These are phyloP conservation scores for Dactylellina cionopaga DNA, from an alignment of 2,329 filamentous ascomycete species.

Conservation along the genomic window DNA sequence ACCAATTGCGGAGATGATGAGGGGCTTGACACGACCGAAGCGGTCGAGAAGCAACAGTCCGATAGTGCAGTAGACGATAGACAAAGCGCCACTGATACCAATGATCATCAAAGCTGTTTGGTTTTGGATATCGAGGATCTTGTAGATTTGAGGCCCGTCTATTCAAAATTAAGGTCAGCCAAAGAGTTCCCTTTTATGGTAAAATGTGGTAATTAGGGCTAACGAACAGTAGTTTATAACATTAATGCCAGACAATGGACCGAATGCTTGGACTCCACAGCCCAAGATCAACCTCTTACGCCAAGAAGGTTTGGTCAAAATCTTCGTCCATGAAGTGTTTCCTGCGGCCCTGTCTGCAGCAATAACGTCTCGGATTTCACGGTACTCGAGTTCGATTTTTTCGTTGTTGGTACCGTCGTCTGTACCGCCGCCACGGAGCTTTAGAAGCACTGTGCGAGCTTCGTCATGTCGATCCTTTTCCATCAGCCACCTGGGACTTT, in stretches of 20 bases:
- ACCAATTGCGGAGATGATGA: constrained; percentile 67
- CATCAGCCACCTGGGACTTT: constrained; percentile 59
- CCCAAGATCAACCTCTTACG: constrained; percentile 72
- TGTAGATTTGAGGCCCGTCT: constrained; percentile 31
- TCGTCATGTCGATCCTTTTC: constrained; percentile 65
- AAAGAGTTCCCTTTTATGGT: constrained; percentile 65
- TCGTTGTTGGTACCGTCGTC: constrained; percentile 68
- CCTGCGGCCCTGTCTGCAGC: constrained; percentile 69
- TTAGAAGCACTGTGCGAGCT: constrained; percentile 64
- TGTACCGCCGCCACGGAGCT: constrained; percentile 67
- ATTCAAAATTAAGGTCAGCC: constrained; percentile 68
- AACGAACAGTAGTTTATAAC: constrained; percentile 72
- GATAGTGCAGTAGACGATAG: constrained; percentile 67
- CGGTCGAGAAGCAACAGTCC: constrained; percentile 69
- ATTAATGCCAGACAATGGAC: constrained; percentile 72
- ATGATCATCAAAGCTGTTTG: constrained; percentile 44
- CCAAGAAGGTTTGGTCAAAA: constrained; percentile 70
- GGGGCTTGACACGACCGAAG: constrained; percentile 66
- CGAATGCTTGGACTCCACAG: constrained; percentile 72
- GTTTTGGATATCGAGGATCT: constrained; percentile 58
- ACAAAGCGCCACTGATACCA: constrained; percentile 23
- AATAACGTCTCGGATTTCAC: constrained; percentile 71
- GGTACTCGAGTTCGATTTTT: constrained; percentile 69
- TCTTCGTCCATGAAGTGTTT: constrained; percentile 66
- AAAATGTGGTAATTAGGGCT: constrained; percentile 69